Conservation (phyloP, 2,329 filamentous ascomycete species). For the Clarireedia homoeocarpa region DNA sequence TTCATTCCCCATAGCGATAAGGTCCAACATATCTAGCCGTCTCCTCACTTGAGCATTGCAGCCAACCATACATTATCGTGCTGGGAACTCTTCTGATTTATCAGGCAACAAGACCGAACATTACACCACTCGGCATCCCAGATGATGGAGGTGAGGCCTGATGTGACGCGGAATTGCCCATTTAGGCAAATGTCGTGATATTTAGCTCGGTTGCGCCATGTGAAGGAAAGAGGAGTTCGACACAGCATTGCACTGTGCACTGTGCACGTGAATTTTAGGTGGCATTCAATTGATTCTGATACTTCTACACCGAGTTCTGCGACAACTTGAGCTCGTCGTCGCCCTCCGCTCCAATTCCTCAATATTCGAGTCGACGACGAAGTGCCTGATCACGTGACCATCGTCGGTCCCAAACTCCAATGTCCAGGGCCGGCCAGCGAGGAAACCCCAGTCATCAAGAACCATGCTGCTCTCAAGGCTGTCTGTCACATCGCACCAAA, state of each 20-base stretch:
- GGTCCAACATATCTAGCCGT: not conserved
- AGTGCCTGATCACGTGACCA: not conserved
- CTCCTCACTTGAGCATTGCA: not conserved
- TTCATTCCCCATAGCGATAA: not conserved
- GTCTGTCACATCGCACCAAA: not conserved
- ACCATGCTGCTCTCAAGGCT: not conserved
- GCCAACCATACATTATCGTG: not conserved
- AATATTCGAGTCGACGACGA: not conserved
- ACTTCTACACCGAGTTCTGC: not conserved
- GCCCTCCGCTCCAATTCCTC: not conserved
- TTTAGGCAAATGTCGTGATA: slow-evolving; percentile 20
- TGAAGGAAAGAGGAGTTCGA: not conserved
- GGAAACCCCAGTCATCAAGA: not conserved
- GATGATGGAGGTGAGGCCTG: slow-evolving; percentile 9
- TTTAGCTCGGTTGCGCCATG: slow-evolving; percentile 2
- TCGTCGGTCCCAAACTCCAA: not conserved
- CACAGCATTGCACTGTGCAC: not conserved
- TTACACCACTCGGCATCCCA: not conserved
- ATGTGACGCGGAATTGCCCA: slow-evolving; percentile 12
- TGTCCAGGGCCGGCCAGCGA: not conserved
- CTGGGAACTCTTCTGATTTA: not conserved
- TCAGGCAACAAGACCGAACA: not conserved
- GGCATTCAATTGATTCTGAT: not conserved
- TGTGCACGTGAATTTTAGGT: not conserved
- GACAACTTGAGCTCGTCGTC: not conserved